phyloP scores from a whole-genome alignment of 78 protist species.

The Paulinella micropora region DNA sequence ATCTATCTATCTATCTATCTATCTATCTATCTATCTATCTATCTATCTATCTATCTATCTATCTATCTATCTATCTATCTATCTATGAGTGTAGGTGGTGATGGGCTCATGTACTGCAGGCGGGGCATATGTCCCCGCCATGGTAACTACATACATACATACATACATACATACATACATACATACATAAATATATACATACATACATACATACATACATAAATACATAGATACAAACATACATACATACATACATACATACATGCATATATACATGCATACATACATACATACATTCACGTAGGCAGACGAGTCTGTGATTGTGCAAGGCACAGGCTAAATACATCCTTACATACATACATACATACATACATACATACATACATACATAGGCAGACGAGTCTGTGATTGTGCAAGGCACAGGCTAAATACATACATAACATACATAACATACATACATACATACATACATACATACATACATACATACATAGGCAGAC shows the following conservation, averaged over 20 bases:
- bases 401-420: too few species aligned
- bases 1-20: background rate
- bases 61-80: background rate
- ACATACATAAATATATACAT: background rate
- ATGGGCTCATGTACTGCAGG: slow-evolving; percentile 96
- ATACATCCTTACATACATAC: background rate
- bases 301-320: background rate
- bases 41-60: background rate
- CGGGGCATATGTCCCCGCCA: slow-evolving; percentile 89
- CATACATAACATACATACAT: background rate
- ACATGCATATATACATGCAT: background rate
- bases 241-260: slow-evolving; percentile 1
- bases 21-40: background rate
- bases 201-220: background rate
- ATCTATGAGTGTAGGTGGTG: slow-evolving; percentile 66
- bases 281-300: background rate
- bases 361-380: background rate
- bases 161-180: background rate
- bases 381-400: background rate
- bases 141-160: slow-evolving; percentile 37
- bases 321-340: background rate
- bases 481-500: background rate
- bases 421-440: background rate
- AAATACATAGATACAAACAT: background rate
- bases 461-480: background rate